These are phyloP conservation scores for Euphorbia corollata DNA, from an alignment of 441 rosid genomes.

Conservation along the genomic window DNA sequence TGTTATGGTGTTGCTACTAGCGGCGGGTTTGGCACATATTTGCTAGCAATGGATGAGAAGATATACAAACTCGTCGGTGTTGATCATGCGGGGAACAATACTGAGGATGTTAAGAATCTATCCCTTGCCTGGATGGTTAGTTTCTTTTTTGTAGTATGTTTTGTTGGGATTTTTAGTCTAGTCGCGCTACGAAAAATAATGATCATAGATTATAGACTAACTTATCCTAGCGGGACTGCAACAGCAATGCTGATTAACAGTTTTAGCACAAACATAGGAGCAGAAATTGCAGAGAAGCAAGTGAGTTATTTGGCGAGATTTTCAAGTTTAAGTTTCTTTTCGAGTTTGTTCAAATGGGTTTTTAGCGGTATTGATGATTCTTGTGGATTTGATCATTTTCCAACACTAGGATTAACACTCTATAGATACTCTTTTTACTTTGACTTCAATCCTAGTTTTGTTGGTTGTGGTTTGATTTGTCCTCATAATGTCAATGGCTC, in stretches of 20 bases:
- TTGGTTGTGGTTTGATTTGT: constrained; percentile 91
- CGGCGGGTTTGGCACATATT: constrained; percentile 79
- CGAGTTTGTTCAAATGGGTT: constrained; percentile 34
- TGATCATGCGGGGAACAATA: constrained; percentile 70
- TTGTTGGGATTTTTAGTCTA: constrained; percentile 17
- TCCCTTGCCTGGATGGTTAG: constrained; percentile 22
- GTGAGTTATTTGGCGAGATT: constrained; percentile 12
- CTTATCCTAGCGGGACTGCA: constrained; percentile 95
- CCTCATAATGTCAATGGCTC: constrained; percentile 88
- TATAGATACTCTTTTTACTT: constrained; percentile 14
- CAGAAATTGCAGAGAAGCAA: constrained; percentile 20
- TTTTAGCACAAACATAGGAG: constrained; percentile 15
- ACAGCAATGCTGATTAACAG: constrained; percentile 51
- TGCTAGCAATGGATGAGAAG: constrained; percentile 79
- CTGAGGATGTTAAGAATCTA: constrained; percentile 59
- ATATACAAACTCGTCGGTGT: constrained; percentile 68
- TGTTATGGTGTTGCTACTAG: constrained; percentile 82
- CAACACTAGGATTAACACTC: constrained; percentile 46
- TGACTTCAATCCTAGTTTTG: constrained; percentile 62
- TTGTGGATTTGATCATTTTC: constrained; percentile 77
- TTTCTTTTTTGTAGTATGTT: constrained; percentile 21
- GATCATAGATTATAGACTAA: constrained; percentile 64
- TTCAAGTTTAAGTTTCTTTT: constrained; percentile 14
- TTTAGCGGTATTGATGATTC: constrained; percentile 12
- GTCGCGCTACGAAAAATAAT: constrained; percentile 12